Conservation (phyloP, 495 filamentous ascomycete genomes). For the Neurospora sp. region DNA sequence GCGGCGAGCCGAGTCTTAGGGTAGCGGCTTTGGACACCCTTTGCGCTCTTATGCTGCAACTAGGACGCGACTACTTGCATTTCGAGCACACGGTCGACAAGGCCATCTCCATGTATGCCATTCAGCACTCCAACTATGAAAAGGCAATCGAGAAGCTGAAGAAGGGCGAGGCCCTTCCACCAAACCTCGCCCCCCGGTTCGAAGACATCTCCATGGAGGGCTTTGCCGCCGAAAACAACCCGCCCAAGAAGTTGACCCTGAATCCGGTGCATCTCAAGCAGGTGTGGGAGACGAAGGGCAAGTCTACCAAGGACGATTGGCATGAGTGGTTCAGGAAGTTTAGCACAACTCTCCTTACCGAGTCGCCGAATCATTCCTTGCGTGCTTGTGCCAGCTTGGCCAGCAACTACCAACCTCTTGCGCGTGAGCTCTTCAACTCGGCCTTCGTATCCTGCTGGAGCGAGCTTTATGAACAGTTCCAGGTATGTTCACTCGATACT, state of each 20-base stretch:
- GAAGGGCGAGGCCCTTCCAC: constrained; percentile 86
- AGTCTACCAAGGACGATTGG: constrained; percentile 96
- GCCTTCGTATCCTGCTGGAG: constrained; percentile 99
- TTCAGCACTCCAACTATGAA: constrained; percentile 80
- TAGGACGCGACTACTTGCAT: constrained; percentile 88
- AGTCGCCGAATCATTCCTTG: constrained; percentile 90
- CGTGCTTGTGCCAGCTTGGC: constrained; percentile 87
- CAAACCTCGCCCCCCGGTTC: constrained; percentile 83
- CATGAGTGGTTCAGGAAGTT: constrained; percentile 97
- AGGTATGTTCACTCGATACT: constrained; percentile 2
- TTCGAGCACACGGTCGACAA: constrained; percentile 90
- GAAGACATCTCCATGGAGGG: constrained; percentile 67
- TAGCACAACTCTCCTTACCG: constrained; percentile 87
- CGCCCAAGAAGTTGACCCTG: constrained; percentile 85
- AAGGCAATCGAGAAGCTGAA: constrained; percentile 83
- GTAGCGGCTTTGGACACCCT: constrained; percentile 89
- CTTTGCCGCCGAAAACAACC: constrained; percentile 62
- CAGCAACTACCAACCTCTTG: constrained; percentile 79
- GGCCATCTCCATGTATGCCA: constrained; percentile 52
- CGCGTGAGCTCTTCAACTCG: constrained; percentile 92
- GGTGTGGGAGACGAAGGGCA: constrained; percentile 92
- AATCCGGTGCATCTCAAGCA: constrained; percentile 96
- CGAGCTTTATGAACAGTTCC: constrained; percentile 86
- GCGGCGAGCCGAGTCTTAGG: constrained; percentile 59
- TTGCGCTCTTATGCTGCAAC: constrained; percentile 88